A percentile compares a stretch with the other conserved stretches of the same genome.
Conservation (phyloP, 768 basidiomycete genomes). For the Agrocybe praecox region DNA sequence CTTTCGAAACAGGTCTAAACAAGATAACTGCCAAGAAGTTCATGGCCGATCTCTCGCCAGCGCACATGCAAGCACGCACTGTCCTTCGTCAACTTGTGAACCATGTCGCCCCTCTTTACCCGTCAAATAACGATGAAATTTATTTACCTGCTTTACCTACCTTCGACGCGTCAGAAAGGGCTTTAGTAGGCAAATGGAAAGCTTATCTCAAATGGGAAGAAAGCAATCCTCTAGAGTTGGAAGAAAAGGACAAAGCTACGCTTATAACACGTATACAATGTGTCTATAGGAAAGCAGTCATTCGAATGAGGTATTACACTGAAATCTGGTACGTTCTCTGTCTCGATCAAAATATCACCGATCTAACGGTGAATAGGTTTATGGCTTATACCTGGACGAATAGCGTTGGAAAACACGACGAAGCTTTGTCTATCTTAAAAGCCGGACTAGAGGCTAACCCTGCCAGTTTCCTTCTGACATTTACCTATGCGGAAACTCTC, state of each 20-base stretch:
- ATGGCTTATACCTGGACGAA: slow-evolving; percentile 88
- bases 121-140: slow-evolving; percentile 40
- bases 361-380: slow-evolving; percentile 55
- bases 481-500: slow-evolving; percentile 81
- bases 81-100: slow-evolving; percentile 80
- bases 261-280: slow-evolving; percentile 74
- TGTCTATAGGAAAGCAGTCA: slow-evolving; percentile 87
- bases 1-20: slow-evolving; percentile 89
- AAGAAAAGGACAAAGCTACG: slow-evolving; percentile 73
- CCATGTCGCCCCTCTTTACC: slow-evolving; percentile 67
- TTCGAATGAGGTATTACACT: slow-evolving; percentile 91
- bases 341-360: neutral
- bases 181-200: slow-evolving; percentile 86
- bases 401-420: slow-evolving; percentile 75
- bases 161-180: slow-evolving; percentile 72
- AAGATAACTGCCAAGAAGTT: slow-evolving; percentile 97
- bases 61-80: slow-evolving; percentile 94
- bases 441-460: slow-evolving; percentile 90
- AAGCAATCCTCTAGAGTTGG: slow-evolving; percentile 89
- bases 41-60: slow-evolving; percentile 87
- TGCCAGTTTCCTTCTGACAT: slow-evolving; percentile 85
- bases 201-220: slow-evolving; percentile 95
- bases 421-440: slow-evolving; percentile 79
- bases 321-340: slow-evolving; percentile 79
- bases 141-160: slow-evolving; percentile 73